These are phyloP conservation scores for Globisporangium cederbergense DNA, from an alignment of 352 stramenopile species.

Conservation along the genomic window DNA sequence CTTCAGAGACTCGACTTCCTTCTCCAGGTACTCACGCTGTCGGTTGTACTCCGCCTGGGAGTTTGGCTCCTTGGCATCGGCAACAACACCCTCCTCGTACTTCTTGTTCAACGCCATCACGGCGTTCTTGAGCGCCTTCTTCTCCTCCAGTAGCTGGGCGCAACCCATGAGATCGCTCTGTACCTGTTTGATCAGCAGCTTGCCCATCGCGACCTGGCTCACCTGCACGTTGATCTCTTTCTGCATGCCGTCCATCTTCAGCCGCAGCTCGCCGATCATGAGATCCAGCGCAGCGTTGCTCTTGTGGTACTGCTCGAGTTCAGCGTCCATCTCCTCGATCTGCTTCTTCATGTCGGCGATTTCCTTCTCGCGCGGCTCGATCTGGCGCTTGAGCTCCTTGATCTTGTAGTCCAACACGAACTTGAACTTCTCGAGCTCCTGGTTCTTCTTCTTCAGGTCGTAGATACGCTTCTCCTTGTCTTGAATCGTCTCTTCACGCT, in stretches of 20 bases:
- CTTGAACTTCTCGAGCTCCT: slow-evolving; percentile 97
- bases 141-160: slow-evolving; percentile 69
- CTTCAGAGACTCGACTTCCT: slow-evolving; percentile 88
- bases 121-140: slow-evolving; percentile 72
- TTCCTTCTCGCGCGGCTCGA: slow-evolving; percentile 93
- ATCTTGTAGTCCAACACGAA: slow-evolving; percentile 97
- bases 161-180: slow-evolving; percentile 73
- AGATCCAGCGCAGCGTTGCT: slow-evolving; percentile 92
- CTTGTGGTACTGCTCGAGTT: slow-evolving; percentile 95
- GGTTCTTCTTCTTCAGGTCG: slow-evolving; percentile 97
- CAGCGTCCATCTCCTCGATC: slow-evolving; percentile 95
- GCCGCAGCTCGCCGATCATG: slow-evolving; percentile 92
- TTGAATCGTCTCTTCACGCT: slow-evolving; percentile 92
- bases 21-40: slow-evolving; percentile 91
- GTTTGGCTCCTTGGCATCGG: slow-evolving; percentile 84
- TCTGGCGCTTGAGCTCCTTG: slow-evolving; percentile 95
- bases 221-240: slow-evolving; percentile 76
- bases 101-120: slow-evolving; percentile 87
- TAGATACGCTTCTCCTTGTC: slow-evolving; percentile 97
- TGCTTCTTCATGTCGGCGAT: slow-evolving; percentile 94
- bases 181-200: slow-evolving; percentile 71
- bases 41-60: slow-evolving; percentile 89
- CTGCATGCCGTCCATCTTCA: slow-evolving; percentile 93
- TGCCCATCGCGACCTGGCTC: slow-evolving; percentile 56
- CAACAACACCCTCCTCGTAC: slow-evolving; percentile 68